A percentile compares a stretch with the other conserved stretches of the same genome.
Conservation (phyloP, 2,329 filamentous ascomycete species). For the Simplicillium aogashimaense region DNA sequence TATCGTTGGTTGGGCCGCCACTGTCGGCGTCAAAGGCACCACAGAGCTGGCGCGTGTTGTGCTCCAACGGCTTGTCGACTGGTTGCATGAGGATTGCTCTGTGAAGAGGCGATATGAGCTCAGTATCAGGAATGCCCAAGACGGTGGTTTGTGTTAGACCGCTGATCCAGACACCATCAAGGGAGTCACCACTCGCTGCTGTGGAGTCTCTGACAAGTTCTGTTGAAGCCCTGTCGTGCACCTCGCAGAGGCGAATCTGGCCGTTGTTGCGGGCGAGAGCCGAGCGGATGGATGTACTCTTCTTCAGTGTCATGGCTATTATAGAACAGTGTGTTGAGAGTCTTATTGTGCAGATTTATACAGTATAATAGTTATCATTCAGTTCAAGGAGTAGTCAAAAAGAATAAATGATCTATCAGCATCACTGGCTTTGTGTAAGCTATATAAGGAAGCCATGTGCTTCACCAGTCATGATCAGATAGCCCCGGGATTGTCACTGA, state of each 20-base stretch:
- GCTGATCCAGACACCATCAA: constrained; percentile 5
- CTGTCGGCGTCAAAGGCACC: constrained; percentile 5
- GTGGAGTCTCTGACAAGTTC: not conserved
- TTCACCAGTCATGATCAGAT: too few relatives aligned
- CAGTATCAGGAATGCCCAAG: constrained; percentile 6
- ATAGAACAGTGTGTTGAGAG: not conserved
- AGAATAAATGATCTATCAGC: too few relatives aligned
- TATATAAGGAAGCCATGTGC: too few relatives aligned
- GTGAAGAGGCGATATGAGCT: constrained; percentile 4
- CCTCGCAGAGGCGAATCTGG: not conserved
- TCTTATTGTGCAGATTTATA: too few relatives aligned
- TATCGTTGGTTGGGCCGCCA: constrained; percentile 1
- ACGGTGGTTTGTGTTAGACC: constrained; percentile 4
- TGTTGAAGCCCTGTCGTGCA: not conserved
- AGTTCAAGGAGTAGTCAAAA: too few relatives aligned
- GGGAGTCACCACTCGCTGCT: constrained; percentile 15
- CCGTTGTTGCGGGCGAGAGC: not conserved
- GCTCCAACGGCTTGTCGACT: not conserved
- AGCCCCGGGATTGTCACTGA: too few relatives aligned
- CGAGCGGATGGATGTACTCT: not conserved
- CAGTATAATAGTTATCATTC: too few relatives aligned
- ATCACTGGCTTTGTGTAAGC: too few relatives aligned
- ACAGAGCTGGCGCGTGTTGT: constrained; percentile 1
- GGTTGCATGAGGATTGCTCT: constrained; percentile 1
- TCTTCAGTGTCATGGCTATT: not conserved